phyloP scores from a whole-genome alignment of 2,329 filamentous ascomycete species.

The Aspergillus sp. region DNA sequence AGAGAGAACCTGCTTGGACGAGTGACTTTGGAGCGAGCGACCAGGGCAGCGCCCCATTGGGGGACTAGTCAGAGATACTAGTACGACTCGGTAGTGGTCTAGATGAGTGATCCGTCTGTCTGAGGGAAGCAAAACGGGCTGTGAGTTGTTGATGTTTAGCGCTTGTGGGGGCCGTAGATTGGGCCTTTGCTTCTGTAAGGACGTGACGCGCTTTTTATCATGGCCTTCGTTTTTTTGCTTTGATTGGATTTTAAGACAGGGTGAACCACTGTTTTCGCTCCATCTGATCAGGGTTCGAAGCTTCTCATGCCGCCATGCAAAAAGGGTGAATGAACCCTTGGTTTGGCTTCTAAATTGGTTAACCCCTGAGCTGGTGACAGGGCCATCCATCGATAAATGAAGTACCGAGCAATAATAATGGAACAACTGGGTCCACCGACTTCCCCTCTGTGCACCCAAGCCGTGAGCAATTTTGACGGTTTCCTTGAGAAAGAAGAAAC shows the following conservation, averaged over 20 bases:
- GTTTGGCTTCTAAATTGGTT: conserved; percentile 2
- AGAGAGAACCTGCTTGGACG: conserved; percentile 12
- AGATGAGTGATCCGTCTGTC: background rate
- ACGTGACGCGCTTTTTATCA: background rate
- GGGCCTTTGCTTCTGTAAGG: background rate
- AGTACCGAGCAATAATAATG: too few relatives aligned
- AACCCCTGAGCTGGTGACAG: conserved; percentile 2
- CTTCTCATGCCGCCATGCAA: background rate
- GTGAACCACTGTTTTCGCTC: background rate
- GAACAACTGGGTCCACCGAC: background rate
- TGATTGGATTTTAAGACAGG: background rate
- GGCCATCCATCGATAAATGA: background rate
- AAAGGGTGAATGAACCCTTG: background rate
- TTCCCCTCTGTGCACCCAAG: background rate
- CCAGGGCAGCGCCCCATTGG: conserved; percentile 16
- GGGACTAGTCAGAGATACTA: background rate
- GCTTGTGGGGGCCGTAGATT: background rate
- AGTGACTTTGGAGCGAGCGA: conserved; percentile 12
- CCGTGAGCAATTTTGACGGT: background rate
- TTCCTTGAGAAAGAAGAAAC: background rate
- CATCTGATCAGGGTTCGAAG: background rate
- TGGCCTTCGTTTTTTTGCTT: background rate
- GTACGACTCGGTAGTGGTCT: conserved; percentile 4
- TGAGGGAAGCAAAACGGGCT: background rate
- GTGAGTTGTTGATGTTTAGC: background rate